Conservation (phyloP, 2,329 filamentous ascomycete species). For the Xylaria sp. region DNA sequence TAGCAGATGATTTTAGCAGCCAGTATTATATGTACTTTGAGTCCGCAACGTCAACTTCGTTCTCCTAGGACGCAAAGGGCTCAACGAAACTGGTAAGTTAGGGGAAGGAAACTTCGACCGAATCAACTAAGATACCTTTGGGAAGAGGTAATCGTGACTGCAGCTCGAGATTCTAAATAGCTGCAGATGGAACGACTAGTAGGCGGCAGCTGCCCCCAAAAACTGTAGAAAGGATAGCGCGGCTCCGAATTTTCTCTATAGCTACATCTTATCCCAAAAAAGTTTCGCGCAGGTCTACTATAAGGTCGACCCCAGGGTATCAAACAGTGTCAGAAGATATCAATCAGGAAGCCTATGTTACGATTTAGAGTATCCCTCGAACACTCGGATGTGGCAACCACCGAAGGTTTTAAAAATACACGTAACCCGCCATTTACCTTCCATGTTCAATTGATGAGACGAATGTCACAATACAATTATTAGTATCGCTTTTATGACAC, state of each 20-base stretch:
- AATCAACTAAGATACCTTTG: background rate
- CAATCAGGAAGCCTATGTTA: too few relatives aligned
- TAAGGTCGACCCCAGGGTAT: too few relatives aligned
- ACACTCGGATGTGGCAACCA: background rate
- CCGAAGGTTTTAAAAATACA: too few relatives aligned
- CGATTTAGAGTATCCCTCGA: too few relatives aligned
- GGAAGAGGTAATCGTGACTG: background rate
- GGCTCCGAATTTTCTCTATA: background rate
- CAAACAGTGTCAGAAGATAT: too few relatives aligned
- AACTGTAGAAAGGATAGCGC: background rate
- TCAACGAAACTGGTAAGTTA: background rate
- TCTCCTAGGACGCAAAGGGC: background rate
- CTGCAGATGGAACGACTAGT: background rate
- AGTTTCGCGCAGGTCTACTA: too few relatives aligned
- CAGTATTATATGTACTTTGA: conserved; percentile 3
- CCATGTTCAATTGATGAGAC: background rate
- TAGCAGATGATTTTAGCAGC: background rate
- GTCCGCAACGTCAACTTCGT: background rate
- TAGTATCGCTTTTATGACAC: too few relatives aligned
- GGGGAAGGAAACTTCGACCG: too few relatives aligned
- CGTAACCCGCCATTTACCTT: background rate
- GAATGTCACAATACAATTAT: background rate
- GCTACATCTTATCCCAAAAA: background rate
- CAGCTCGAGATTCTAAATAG: background rate
- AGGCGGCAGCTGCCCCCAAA: background rate